A percentile compares a stretch with the other conserved stretches of the same genome.
phyloP scores from a whole-genome alignment of 2,329 filamentous ascomycete species.

The Gremmenia infestans region DNA sequence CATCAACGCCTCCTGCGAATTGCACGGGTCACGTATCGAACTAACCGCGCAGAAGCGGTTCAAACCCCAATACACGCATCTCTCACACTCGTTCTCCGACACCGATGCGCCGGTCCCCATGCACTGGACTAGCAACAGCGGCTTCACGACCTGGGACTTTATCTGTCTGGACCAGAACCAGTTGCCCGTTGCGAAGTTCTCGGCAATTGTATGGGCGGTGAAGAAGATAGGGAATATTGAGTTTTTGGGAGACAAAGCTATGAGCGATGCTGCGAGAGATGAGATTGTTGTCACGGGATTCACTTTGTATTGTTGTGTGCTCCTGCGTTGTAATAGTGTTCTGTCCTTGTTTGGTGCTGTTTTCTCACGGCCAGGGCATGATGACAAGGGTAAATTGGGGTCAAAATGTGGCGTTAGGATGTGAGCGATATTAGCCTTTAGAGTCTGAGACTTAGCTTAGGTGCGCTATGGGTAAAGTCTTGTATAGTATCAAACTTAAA shows the following conservation, averaged over 20 bases:
- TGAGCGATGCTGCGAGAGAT: slow-evolving; percentile 5
- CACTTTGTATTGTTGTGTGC: slow-evolving; percentile 17
- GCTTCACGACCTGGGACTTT: slow-evolving; percentile 18
- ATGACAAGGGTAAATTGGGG: no score
- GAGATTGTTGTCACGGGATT: slow-evolving; percentile 16
- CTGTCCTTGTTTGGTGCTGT: slow-evolving; percentile 9
- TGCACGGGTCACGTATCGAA: slow-evolving; percentile 7
- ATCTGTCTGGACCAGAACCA: slow-evolving; percentile 12
- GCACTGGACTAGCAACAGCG: slow-evolving; percentile 6
- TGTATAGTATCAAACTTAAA: no score
- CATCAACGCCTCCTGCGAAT: slow-evolving; percentile 12
- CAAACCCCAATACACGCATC: slow-evolving; percentile 13
- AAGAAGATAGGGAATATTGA: slow-evolving; percentile 14
- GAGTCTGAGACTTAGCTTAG: no score
- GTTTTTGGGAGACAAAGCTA: slow-evolving; percentile 11
- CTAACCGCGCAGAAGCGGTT: slow-evolving; percentile 15
- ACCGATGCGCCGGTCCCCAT: slow-evolving; percentile 6
- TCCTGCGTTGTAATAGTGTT: slow-evolving; percentile 8
- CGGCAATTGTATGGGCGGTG: slow-evolving; percentile 10
- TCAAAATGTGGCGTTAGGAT: no score
- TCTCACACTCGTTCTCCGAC: slow-evolving; percentile 10
- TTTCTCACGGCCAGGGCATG: neutral
- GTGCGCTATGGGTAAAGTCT: no score
- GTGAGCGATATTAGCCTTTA: no score
- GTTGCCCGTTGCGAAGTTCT: slow-evolving; percentile 12